These are phyloP conservation scores for Onygena corvina DNA, from an alignment of 2,329 filamentous ascomycete genomes.

Conservation along the genomic window DNA sequence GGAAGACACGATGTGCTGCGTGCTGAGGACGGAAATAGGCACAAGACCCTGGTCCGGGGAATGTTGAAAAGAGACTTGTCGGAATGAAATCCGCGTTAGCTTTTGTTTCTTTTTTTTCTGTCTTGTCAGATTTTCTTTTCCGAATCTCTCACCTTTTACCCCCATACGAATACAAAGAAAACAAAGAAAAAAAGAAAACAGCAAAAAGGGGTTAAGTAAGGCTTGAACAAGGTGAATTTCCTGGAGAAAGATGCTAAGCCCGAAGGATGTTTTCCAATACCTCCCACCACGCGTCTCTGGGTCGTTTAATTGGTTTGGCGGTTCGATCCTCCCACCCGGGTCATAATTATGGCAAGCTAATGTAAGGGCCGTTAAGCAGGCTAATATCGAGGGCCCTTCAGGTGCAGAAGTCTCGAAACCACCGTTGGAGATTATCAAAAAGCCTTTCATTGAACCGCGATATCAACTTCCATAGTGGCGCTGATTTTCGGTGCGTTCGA, in stretches of 20 bases:
- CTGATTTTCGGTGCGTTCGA: no score
- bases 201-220: neutral
- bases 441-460: no score
- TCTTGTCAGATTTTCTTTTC: neutral
- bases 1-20: neutral
- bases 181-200: neutral
- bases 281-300: neutral
- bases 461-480: no score
- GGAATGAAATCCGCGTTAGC: slow-evolving; percentile 1
- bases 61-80: slow-evolving; percentile 1
- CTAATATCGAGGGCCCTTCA: no score
- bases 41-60: neutral
- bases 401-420: no score
- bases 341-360: slow-evolving; percentile 1
- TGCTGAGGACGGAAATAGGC: neutral
- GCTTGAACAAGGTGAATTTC: neutral
- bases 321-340: slow-evolving; percentile 1
- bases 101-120: slow-evolving; percentile 1
- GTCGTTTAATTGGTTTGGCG: neutral
- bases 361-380: neutral
- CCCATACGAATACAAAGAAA: neutral
- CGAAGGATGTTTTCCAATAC: neutral
- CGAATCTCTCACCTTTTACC: neutral
- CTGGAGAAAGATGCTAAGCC: neutral
- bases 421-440: no score